Base-by-base conservation (phyloP, 2,329 filamentous ascomycete genomes). In the Fusarium coffeatum region DNA sequence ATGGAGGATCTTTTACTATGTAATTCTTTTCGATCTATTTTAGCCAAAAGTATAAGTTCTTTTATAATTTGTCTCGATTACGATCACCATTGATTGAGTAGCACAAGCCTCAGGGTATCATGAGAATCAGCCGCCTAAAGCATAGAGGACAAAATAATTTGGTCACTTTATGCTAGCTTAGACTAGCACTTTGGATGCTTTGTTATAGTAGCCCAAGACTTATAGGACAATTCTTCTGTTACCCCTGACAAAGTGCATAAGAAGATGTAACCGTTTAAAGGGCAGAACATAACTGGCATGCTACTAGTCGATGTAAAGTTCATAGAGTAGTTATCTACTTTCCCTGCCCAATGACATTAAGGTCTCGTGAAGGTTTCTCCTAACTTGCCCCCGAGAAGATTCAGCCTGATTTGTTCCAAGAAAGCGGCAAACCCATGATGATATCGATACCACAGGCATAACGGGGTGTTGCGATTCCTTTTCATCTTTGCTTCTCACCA, bases 11-110 rank as follows among this genome's bases (percentile, higher is more conserved):
- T 43, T 43, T 68, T 61, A 16, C 56, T 47, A 72, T 68, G 63
- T 66, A 66, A 25, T 64, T 54, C 45, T 8, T n/a, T 68, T 61
- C 45, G 61, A 47, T 71, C 46, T n/a, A 16, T 59, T 64, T 16
- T 37, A 62, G 54, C 56, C 12, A 71, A 71, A 57, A 66, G 63
- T 40, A 55, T 37, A 28, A 28, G 20, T 62, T 49, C 34, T n/a
- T 43, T 62, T 16, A 61, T 18, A 9, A 8, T 11, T 22, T 51
- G 46, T 23, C 15, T 6, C 12, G 6, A 22, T 18, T 23, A 15
- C n/a, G 27, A 3, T 27, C 18, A 48, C 8, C 13, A 18, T 48
- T 8, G n/a, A 32, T 20, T 30, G 23, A 47, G 45, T 13, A 7
- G 3, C 34, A n/a, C 18, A n/a, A 37, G 18, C 3, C 34, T n/a